Percentiles rank a stretch among this genome's conserved stretches.
These are phyloP conservation scores for Colletotrichum sansevieriae DNA, from an alignment of 2,329 filamentous ascomycete genomes.

Conservation along the genomic window DNA sequence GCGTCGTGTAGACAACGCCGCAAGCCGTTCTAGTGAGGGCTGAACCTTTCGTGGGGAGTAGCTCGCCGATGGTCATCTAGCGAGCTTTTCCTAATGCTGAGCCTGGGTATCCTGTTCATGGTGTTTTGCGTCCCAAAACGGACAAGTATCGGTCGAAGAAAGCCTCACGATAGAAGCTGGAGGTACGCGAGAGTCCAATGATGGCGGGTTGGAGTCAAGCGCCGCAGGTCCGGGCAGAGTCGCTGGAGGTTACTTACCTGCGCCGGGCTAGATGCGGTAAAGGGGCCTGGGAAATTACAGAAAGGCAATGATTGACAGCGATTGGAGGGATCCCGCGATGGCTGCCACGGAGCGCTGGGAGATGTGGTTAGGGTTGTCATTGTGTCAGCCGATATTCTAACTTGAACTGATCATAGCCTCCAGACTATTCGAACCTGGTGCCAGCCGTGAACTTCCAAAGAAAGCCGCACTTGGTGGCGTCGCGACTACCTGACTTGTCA, in stretches of 20 bases:
- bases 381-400: constrained; percentile 29
- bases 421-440: constrained; percentile 13
- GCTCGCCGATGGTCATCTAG: constrained; percentile 1
- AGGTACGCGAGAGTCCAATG: constrained; percentile 13
- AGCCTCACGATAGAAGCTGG: constrained; percentile 11
- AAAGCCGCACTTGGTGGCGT: constrained; percentile 12
- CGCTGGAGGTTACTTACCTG: constrained; percentile 14
- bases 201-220: constrained; percentile 19
- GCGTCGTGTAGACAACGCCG: neutral
- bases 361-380: constrained; percentile 11
- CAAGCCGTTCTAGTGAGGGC: constrained; percentile 4
- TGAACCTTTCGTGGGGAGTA: neutral
- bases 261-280: constrained; percentile 23
- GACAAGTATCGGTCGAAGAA: constrained; percentile 13
- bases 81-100: neutral
- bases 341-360: constrained; percentile 24
- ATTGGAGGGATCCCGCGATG: constrained; percentile 37
- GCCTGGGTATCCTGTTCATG: neutral
- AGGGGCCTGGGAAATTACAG: constrained; percentile 39
- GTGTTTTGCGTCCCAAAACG: constrained; percentile 7
- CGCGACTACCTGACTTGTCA: neutral
- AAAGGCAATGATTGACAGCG: constrained; percentile 31
- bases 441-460: neutral
- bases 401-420: constrained; percentile 15
- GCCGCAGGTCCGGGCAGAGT: constrained; percentile 24